Evolutionary conservation across 2,329 filamentous ascomycete genomes (phyloP).

Genomic region (Clonostachys chloroleuca): DNA sequence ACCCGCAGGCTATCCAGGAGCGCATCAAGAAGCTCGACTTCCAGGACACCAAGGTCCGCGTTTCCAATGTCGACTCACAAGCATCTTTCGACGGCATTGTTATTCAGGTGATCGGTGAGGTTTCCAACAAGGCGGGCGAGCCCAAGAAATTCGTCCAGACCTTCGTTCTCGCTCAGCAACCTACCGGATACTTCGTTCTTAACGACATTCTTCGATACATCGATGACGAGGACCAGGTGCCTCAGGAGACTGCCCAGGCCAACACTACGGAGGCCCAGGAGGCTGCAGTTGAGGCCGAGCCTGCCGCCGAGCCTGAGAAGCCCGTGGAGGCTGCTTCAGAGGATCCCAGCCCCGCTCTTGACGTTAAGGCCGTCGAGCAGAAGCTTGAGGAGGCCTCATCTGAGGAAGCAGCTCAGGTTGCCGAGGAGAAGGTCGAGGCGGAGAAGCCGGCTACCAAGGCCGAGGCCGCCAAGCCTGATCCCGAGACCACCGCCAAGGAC

Average conservation of each 20-base stretch:
- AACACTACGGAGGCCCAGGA: constrained; percentile 26
- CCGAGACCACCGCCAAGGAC: constrained; percentile 47
- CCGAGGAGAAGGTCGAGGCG: constrained; percentile 21
- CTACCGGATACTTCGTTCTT: constrained; percentile 94
- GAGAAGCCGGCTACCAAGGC: constrained; percentile 26
- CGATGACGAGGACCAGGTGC: constrained; percentile 70
- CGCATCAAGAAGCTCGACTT: constrained; percentile 91
- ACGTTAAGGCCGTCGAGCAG: constrained; percentile 60
- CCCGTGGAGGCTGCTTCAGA: constrained; percentile 10
- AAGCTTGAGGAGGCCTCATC: constrained; percentile 63
- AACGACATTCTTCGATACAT: constrained; percentile 98
- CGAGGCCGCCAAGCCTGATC: constrained; percentile 32
- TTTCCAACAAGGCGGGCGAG: constrained; percentile 86
- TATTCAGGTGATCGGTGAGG: constrained; percentile 97
- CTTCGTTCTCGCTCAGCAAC: constrained; percentile 93
- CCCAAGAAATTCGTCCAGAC: constrained; percentile 97
- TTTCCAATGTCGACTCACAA: constrained; percentile 97
- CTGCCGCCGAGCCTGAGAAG: constrained; percentile 23
- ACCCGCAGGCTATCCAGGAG: constrained; percentile 78
- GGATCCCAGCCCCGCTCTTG: constrained; percentile 16
- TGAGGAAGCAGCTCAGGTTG: constrained; percentile 25
- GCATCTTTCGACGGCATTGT: constrained; percentile 90
- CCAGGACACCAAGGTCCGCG: constrained; percentile 96
- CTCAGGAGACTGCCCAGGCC: constrained; percentile 26
- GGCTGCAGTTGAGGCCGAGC: constrained; percentile 12